phyloP scores from a whole-genome alignment of 495 filamentous ascomycete genomes.

The Tetracladium marchalianum region DNA sequence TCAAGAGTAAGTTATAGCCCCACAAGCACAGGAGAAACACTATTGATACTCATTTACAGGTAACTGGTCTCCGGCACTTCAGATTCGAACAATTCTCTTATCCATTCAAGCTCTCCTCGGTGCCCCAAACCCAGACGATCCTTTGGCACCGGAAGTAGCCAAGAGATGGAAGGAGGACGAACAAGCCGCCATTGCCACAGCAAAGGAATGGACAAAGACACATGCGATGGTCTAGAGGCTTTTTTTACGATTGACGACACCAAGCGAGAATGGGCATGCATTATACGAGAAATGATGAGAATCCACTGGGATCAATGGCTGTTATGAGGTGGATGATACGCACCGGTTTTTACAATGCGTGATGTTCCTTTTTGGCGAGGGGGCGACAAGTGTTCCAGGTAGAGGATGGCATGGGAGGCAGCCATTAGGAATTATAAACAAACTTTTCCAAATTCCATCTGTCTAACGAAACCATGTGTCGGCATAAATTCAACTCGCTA shows the following conservation, averaged over 20 bases:
- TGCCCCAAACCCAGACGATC: conserved; percentile 95
- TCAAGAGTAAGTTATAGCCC: conserved; percentile 67
- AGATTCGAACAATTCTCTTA: conserved; percentile 94
- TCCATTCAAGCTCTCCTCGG: conserved; percentile 96
- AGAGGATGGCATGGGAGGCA: too few relatives aligned
- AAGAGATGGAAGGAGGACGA: conserved; percentile 97
- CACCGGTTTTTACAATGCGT: too few relatives aligned
- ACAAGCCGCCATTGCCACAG: conserved; percentile 79
- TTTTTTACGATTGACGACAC: not conserved
- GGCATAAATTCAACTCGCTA: too few relatives aligned
- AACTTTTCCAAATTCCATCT: too few relatives aligned
- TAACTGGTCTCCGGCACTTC: conserved; percentile 97
- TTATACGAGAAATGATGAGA: not conserved
- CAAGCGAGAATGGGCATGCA: not conserved
- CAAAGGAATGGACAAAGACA: conserved; percentile 76
- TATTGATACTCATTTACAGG: conserved; percentile 35
- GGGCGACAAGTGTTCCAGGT: too few relatives aligned
- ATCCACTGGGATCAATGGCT: not conserved
- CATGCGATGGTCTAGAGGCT: conserved; percentile 50
- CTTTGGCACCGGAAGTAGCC: conserved; percentile 93
- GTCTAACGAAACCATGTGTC: too few relatives aligned
- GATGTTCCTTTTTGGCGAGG: too few relatives aligned
- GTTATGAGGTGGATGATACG: too few relatives aligned
- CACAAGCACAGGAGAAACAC: not conserved
- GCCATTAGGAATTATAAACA: too few relatives aligned